phyloP scores from a whole-genome alignment of 768 basidiomycete genomes.

The Gloeophyllum trabeum region DNA sequence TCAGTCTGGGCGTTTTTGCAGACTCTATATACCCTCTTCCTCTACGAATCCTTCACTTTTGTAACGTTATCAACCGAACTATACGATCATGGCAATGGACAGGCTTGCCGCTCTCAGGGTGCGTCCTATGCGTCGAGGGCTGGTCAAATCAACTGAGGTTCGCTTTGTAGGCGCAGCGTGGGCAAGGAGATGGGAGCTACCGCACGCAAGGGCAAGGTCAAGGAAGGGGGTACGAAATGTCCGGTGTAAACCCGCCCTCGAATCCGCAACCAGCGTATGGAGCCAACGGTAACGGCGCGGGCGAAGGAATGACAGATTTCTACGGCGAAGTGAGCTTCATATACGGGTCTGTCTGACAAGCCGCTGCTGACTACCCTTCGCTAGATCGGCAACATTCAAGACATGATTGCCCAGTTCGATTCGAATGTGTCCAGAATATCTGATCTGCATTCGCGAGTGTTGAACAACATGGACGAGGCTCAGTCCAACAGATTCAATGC shows the following conservation, averaged over 20 bases:
- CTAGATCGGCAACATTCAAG: slow-evolving; percentile 71
- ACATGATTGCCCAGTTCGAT: slow-evolving; percentile 54
- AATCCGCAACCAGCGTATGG: slow-evolving; percentile 9
- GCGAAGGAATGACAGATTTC: slow-evolving; percentile 16
- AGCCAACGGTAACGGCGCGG: slow-evolving; percentile 10
- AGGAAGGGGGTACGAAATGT: slow-evolving; percentile 19
- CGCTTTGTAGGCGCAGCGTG: background rate
- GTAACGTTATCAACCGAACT: background rate
- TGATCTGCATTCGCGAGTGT: slow-evolving; percentile 62
- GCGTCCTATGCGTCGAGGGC: no score
- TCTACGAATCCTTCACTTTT: background rate
- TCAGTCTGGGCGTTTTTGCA: no score
- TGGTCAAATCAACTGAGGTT: background rate
- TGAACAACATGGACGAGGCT: slow-evolving; percentile 68
- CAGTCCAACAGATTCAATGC: slow-evolving; percentile 47
- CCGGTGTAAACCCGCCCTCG: slow-evolving; percentile 11
- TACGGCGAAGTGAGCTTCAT: slow-evolving; percentile 16
- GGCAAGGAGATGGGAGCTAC: background rate
- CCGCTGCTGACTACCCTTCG: background rate
- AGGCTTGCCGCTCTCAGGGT: slow-evolving; percentile 17
- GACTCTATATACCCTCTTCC: background rate
- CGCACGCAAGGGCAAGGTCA: no score
- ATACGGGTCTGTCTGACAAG: background rate
- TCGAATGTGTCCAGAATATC: slow-evolving; percentile 57
- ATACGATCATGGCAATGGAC: slow-evolving; percentile 14